Conservation (phyloP, 345 rosid genomes). For the Noccaea bulbosa region DNA sequence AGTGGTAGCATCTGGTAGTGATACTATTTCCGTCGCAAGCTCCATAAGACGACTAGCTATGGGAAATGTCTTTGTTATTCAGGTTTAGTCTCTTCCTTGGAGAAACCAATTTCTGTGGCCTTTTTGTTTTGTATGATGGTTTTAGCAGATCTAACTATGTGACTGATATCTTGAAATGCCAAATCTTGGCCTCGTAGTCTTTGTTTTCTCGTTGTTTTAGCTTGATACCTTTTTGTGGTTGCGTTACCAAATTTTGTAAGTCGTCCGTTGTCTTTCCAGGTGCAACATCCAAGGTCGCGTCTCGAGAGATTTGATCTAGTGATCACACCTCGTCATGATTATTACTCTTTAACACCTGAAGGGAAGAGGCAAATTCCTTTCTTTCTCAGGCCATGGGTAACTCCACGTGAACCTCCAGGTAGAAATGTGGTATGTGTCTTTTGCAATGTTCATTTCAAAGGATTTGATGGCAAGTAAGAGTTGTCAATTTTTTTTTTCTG, state of each 20-base stretch:
- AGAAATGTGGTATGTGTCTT: conserved; percentile 68
- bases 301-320: conserved; percentile 85
- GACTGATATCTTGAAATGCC: conserved; percentile 8
- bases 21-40: conserved; percentile 75
- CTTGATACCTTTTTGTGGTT: neutral
- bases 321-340: conserved; percentile 88
- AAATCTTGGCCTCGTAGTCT: conserved; percentile 12
- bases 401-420: conserved; percentile 78
- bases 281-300: conserved; percentile 86
- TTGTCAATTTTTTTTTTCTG: conserved; percentile 11
- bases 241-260: neutral
- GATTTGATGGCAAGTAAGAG: neutral
- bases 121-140: neutral
- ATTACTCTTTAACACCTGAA: conserved; percentile 75
- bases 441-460: conserved; percentile 3
- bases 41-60: conserved; percentile 80
- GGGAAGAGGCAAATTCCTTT: conserved; percentile 70
- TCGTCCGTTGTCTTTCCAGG: conserved; percentile 50
- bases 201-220: neutral
- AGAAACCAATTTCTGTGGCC: neutral
- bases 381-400: conserved; percentile 75
- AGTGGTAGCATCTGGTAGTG: conserved; percentile 92
- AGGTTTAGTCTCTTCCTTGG: conserved; percentile 53
- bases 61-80: conserved; percentile 80
- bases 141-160: conserved; percentile 9